phyloP scores from a whole-genome alignment of 2,329 filamentous ascomycete genomes.

The Juglanconis sp. region DNA sequence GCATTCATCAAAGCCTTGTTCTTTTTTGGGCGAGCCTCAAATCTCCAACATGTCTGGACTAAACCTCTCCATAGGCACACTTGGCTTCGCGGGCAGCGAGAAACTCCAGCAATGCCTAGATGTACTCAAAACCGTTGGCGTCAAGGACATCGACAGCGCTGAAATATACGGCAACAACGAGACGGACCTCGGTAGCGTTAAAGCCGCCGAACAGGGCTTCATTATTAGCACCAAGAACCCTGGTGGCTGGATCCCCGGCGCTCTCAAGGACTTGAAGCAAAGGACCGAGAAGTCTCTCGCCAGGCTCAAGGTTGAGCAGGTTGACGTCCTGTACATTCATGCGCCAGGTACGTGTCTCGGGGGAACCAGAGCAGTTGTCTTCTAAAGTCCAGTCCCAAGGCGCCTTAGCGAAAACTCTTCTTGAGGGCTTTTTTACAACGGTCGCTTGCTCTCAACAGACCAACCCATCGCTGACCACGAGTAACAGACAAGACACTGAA shows the following conservation, averaged over 20 bases:
- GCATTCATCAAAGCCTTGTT: no score
- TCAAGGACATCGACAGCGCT: slow-evolving; percentile 16
- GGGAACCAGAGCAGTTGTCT: no score
- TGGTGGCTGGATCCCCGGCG: slow-evolving; percentile 5
- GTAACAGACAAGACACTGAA: slow-evolving; percentile 28
- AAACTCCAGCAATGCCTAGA: neutral
- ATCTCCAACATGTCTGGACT: no score
- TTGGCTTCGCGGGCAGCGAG: no score
- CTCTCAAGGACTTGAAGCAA: neutral
- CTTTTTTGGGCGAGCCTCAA: no score
- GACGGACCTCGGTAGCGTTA: slow-evolving; percentile 5
- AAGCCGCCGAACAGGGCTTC: slow-evolving; percentile 8
- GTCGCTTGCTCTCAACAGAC: no score
- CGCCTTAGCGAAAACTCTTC: no score
- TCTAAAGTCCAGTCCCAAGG: no score
- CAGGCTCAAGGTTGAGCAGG: slow-evolving; percentile 14
- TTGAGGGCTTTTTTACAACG: no score
- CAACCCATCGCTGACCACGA: no score
- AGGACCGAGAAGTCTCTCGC: slow-evolving; percentile 7
- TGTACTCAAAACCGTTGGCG: slow-evolving; percentile 3
- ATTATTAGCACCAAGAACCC: slow-evolving; percentile 15
- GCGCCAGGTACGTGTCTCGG: neutral
- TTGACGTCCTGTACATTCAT: slow-evolving; percentile 23
- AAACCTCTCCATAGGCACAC: no score
- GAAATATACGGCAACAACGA: slow-evolving; percentile 17